Evolutionary conservation across 169 alveolate genomes (phyloP).

Genomic region (Eimeria falciformis): DNA sequence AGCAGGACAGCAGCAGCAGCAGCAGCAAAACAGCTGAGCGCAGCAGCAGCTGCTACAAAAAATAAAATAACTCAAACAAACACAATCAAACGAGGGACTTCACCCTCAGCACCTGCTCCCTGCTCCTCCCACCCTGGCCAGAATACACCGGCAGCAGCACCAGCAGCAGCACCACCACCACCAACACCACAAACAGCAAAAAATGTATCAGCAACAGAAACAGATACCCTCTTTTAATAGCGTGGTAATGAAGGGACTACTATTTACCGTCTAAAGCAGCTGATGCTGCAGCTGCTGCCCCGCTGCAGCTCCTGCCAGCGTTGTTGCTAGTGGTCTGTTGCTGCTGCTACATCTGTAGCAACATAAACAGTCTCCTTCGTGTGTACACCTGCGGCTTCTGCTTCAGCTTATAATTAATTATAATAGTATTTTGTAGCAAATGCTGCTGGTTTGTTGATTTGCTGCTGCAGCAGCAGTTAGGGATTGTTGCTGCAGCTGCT

Average conservation of each 20-base stretch:
- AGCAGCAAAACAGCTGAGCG: too few species aligned
- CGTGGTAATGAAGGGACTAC: too few species aligned
- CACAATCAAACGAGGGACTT: too few species aligned
- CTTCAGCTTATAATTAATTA: background rate
- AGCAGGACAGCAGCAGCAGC: too few species aligned
- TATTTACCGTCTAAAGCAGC: too few species aligned
- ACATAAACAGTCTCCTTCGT: constrained; percentile 13
- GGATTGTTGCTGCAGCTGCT: constrained; percentile 36
- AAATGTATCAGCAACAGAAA: too few species aligned
- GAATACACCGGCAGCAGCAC: background rate
- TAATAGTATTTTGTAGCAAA: background rate
- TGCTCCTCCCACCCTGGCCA: background rate
- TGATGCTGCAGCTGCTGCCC: constrained; percentile 2
- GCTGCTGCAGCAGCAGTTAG: constrained; percentile 38
- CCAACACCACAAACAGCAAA: too few species aligned
- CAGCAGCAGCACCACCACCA: background rate
- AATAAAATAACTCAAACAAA: too few species aligned
- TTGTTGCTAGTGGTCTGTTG: constrained; percentile 30
- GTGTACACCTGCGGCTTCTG: background rate
- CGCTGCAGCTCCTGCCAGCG: background rate
- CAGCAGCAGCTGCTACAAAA: too few species aligned
- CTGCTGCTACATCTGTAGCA: constrained; percentile 3
- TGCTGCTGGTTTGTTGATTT: background rate
- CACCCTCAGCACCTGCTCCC: background rate
- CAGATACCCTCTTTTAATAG: too few species aligned